A percentile compares a stretch with the other conserved stretches of the same genome.
phyloP scores from a whole-genome alignment of 129 eudicot species.

The Pseudognaphalium luteoalbum region DNA sequence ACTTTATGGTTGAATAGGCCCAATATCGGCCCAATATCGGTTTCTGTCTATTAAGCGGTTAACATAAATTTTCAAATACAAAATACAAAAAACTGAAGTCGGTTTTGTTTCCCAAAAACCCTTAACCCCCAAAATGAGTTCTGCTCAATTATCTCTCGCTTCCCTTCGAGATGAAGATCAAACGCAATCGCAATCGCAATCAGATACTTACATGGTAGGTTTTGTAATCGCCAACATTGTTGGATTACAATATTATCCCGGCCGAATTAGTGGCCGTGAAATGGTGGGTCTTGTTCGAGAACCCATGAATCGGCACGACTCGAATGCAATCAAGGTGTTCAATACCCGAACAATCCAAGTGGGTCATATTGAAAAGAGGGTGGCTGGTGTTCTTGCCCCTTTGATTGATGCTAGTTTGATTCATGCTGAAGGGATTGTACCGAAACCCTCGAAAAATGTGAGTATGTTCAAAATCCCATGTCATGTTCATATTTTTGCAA shows the following conservation, averaged over 20 bases:
- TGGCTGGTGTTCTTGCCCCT: conserved; percentile 69
- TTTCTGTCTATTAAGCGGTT: too few relatives aligned
- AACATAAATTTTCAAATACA: not conserved
- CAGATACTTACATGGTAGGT: conserved; percentile 67
- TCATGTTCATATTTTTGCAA: conserved; percentile 76
- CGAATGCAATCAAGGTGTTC: conserved; percentile 69
- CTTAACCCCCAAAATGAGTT: conserved; percentile 6
- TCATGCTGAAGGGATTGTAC: conserved; percentile 70
- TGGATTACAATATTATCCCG: conserved; percentile 62
- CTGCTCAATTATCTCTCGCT: not conserved
- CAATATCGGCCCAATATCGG: too few relatives aligned
- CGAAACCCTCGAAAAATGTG: conserved; percentile 33
- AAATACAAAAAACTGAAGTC: not conserved
- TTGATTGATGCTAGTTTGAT: conserved; percentile 45
- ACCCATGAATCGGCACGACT: conserved; percentile 58
- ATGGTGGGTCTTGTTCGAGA: conserved; percentile 80
- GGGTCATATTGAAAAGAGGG: conserved; percentile 62
- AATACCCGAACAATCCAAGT: conserved; percentile 58
- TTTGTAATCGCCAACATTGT: conserved; percentile 69
- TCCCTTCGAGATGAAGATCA: conserved; percentile 12
- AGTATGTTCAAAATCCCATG: conserved; percentile 50
- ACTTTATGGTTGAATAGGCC: too few relatives aligned
- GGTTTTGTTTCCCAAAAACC: not conserved
- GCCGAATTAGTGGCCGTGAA: conserved; percentile 64
- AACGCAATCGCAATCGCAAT: not conserved